Evolutionary conservation across 2,329 filamentous ascomycete species (phyloP), one percentile per base, ranked within the genome.

Genomic region (Fusarium bactridioides): DNA sequence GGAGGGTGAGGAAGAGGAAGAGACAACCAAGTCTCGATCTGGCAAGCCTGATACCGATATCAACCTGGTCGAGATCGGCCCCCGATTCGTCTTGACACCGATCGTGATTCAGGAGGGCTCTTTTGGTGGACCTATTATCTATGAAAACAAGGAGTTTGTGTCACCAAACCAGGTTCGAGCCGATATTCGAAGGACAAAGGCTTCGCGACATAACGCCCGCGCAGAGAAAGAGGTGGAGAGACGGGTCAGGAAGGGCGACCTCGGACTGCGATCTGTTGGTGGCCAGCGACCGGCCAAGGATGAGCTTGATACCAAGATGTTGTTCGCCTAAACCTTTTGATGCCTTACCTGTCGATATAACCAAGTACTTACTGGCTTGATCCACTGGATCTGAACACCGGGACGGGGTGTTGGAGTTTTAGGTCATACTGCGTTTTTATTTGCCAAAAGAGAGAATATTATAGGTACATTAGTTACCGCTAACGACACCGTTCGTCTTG

Each of bases 61-160:
- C 70, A 92, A 88, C 67, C 87, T 99, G 29, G 90, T 98, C 4
- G 96, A 99, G 83, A 97, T 99, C 70, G 96, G 96, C 0, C 96
- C 96, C 1, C 89, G 96, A 50, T 95, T 98, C 76, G 94, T 98
- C 35, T 86, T 98, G 56, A 98, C 94, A 31, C 95, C 96, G 2
- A 98, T 98, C 74, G 91, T 98, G 64, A 97, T 98, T 74, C 91
- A 97, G 76, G 96, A 99, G 81, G 94, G 94, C 47, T 95, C 93
- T 69, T 98, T 99, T 77, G 95, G 95, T 60, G 96, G 96, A 0
- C 95, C 96, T 7, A 94, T 98, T 73, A 97, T 99, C 79, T 99
- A 97, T 84, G 94, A 98, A 86, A 98, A 98, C 86, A 96, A 94
- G 87, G 92, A 97, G 81, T 99, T 97, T 78, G 93, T 99, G 60